These are phyloP conservation scores for Mychonastes homosphaera DNA, from an alignment of 139 green algal species.

Conservation along the genomic window DNA sequence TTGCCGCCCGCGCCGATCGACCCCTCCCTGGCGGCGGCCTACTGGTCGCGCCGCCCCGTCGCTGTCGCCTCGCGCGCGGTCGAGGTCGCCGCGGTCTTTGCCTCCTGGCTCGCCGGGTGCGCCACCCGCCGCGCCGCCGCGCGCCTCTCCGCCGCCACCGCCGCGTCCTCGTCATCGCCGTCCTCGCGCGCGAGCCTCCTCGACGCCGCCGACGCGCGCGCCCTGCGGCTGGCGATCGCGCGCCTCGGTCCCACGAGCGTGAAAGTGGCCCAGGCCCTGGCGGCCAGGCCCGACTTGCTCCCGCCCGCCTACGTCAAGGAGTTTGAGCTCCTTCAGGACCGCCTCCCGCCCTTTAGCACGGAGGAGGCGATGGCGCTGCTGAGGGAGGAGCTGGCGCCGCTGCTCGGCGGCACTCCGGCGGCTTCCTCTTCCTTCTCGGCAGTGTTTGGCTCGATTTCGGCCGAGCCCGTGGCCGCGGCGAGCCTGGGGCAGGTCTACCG, in stretches of 20 bases:
- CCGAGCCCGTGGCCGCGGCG: constrained; percentile 64
- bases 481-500: constrained; percentile 60
- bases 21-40: too few species aligned
- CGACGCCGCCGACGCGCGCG: constrained; percentile 13
- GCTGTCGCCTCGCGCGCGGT: constrained; percentile 25
- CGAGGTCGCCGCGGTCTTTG: constrained; percentile 17
- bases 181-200: not conserved
- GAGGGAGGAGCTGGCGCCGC: constrained; percentile 44
- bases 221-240: constrained; percentile 46
- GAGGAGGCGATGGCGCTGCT: constrained; percentile 45
- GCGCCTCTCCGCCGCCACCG: not conserved
- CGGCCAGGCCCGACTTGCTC: constrained; percentile 62
- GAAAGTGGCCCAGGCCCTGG: constrained; percentile 77
- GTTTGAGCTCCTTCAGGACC: constrained; percentile 66
- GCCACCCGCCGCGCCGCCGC: not conserved
- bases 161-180: not conserved
- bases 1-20: too few species aligned
- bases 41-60: constrained; percentile 36
- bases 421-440: constrained; percentile 23
- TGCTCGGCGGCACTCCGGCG: too few species aligned
- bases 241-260: constrained; percentile 72
- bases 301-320: constrained; percentile 65
- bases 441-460: constrained; percentile 55
- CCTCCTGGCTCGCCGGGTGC: not conserved
- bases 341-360: constrained; percentile 67